phyloP scores from a whole-genome alignment of 116 monocot genomes.

The Papilionanthe hybrid region DNA sequence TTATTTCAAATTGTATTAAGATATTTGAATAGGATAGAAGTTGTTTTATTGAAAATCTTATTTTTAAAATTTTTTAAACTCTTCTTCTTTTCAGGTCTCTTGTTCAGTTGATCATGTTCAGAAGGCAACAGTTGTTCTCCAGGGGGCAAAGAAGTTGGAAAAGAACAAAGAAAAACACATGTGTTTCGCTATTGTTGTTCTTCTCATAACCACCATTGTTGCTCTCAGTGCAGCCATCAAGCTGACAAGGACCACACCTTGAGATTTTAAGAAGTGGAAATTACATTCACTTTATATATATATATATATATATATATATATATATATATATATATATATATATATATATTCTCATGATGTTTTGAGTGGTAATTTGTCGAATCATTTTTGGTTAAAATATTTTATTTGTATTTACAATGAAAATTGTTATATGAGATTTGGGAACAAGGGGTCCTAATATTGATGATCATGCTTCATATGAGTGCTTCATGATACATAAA shows the following conservation, averaged over 20 bases:
- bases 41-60: background rate
- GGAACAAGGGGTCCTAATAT: too few relatives aligned
- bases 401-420: too few relatives aligned
- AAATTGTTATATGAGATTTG: too few relatives aligned
- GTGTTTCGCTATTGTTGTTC: constrained; percentile 43
- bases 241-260: background rate
- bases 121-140: constrained; percentile 39
- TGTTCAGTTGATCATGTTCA: constrained; percentile 55
- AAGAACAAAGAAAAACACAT: constrained; percentile 52
- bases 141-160: constrained; percentile 48
- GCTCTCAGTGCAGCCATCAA: constrained; percentile 30
- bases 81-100: constrained; percentile 28
- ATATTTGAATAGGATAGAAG: background rate
- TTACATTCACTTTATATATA: too few relatives aligned
- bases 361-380: too few relatives aligned
- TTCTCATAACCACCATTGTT: constrained; percentile 44
- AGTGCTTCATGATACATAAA: too few relatives aligned
- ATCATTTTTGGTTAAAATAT: too few relatives aligned
- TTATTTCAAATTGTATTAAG: background rate
- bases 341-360: too few relatives aligned
- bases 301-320: too few relatives aligned
- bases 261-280: background rate
- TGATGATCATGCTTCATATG: too few relatives aligned
- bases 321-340: too few relatives aligned
- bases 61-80: background rate